Evolutionary conservation across 1,139 yeast species (phyloP), one percentile per base, ranked within the genome.

Genomic region (Meyerozyma athensensis): DNA sequence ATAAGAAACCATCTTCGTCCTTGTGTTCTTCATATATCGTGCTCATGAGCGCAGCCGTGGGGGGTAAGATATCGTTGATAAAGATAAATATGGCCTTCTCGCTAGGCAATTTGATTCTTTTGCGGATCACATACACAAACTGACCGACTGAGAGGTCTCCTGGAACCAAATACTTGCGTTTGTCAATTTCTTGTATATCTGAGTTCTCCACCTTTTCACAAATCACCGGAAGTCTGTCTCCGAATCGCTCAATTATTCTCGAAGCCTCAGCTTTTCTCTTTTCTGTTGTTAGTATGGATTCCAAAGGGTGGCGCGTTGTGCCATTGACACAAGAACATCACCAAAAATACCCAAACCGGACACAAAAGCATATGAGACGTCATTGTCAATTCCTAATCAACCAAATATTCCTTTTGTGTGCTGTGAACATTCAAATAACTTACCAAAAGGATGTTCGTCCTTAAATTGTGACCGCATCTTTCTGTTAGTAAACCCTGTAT

Each of bases 121-220:
- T 89, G 65, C 98, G 82, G 53, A 92, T 87, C 43, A 92, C 98
- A 56, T 92, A 92, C 39, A 92, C 97, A 68, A 92, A 90, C 63
- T 92, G 98, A 26, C 98, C 98, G 43, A 92, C 96, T 0, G 97
- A 87, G 54, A 92, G 74, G 61, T 94, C 98, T 23, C 92, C 84
- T 8, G 98, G 98, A 8, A 92, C 98, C 52, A 92, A 76, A 58
- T 92, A 92, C 68, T 92, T 92, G 63, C 96, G 84, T 74, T 92
- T 92, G 64, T 92, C 98, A 58, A 92, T 89, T 52, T 90, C 94
- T 38, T 95, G 95, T 48, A 92, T 86, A 60, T 92, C 97, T 36
- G 96, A 84, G 65, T 92, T 92, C 65, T 90, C 97, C 32, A 92
- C 97, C 68, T 90, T 86, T 67, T 92, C 98, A 63, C 98, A 94